Conservation (phyloP, 2,329 filamentous ascomycete genomes). For the Colletotrichum higginsianum region DNA sequence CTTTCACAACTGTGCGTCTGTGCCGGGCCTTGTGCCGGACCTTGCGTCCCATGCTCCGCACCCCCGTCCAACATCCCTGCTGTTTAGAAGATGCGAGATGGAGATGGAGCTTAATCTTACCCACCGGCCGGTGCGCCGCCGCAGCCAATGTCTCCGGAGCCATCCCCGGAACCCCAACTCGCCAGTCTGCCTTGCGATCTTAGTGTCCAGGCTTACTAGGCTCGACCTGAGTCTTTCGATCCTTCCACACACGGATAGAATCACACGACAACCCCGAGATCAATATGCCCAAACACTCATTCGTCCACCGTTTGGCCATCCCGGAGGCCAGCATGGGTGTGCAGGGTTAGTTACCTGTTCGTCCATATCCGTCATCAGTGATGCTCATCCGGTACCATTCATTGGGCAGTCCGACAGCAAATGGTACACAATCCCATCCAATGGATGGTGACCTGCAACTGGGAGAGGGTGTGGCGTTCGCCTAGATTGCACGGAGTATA, state of each 20-base stretch:
- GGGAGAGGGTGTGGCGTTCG: constrained; percentile 12
- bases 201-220: neutral
- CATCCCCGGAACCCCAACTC: constrained; percentile 26
- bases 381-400: constrained; percentile 3
- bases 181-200: constrained; percentile 21
- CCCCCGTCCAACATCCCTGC: constrained; percentile 36
- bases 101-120: constrained; percentile 43
- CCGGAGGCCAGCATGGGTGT: neutral
- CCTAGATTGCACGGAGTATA: neutral
- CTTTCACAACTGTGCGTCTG: constrained; percentile 16
- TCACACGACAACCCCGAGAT: neutral
- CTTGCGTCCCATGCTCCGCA: constrained; percentile 37
- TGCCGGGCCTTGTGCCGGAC: constrained; percentile 9
- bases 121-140: constrained; percentile 41
- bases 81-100: constrained; percentile 39
- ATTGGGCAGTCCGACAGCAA: constrained; percentile 10
- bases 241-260: neutral
- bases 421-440: constrained; percentile 18
- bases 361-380: constrained; percentile 12
- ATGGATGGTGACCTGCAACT: constrained; percentile 11
- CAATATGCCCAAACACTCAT: neutral
- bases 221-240: neutral
- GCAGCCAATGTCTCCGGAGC: constrained; percentile 35
- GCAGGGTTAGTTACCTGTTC: constrained; percentile 19
- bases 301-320: neutral